Evolutionary conservation across 768 basidiomycete species (phyloP).

Genomic region (Termitomyces titanicus): DNA sequence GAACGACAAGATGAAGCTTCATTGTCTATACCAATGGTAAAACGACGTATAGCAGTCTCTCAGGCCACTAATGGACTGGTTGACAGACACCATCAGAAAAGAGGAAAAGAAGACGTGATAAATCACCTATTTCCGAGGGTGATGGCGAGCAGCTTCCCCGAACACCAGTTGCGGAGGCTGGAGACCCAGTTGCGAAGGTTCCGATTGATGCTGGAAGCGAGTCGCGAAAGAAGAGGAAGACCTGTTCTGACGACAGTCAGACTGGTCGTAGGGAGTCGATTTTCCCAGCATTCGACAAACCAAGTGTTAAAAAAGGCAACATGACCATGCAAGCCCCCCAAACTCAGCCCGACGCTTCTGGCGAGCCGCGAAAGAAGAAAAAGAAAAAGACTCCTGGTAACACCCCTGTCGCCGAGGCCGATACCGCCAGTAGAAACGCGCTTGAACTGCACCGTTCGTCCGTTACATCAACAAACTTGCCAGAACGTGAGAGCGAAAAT

Average conservation of each 20-base stretch:
- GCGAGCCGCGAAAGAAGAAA: constrained; percentile 11
- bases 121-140: background rate
- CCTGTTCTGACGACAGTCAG: background rate
- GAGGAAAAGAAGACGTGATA: constrained; percentile 10
- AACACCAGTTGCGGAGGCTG: background rate
- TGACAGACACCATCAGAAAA: constrained; percentile 4
- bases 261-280: background rate
- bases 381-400: constrained; percentile 8
- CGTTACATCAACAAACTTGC: background rate
- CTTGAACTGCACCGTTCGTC: background rate
- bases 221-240: constrained; percentile 4
- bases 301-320: background rate
- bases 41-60: background rate
- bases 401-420: background rate
- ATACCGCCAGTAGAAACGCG: background rate
- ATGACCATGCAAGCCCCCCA: background rate
- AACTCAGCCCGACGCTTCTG: background rate
- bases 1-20: constrained; percentile 1
- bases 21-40: background rate
- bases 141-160: background rate
- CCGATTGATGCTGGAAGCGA: background rate
- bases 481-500: background rate
- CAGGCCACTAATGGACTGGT: background rate
- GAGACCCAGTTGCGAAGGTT: background rate
- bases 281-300: background rate